phyloP scores from a whole-genome alignment of 176 grass and related monocot genomes.

The Oryza australiensis region DNA sequence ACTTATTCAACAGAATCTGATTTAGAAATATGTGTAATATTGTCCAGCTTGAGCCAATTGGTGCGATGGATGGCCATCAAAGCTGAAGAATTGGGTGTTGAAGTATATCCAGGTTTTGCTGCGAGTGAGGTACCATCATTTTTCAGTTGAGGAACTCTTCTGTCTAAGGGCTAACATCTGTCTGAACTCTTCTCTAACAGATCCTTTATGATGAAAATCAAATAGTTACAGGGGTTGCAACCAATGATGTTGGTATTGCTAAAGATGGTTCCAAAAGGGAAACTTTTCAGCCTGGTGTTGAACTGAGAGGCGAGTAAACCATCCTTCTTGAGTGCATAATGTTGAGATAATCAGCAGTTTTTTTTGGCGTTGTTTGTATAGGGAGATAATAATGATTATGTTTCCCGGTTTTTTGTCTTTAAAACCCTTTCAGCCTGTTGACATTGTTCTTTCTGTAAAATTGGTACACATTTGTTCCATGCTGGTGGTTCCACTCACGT shows the following conservation, averaged over 20 bases:
- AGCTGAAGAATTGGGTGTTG: slow-evolving; percentile 93
- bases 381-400: background rate
- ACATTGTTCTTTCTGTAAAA: background rate
- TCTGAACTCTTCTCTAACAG: slow-evolving; percentile 57
- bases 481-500: slow-evolving; percentile 23
- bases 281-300: slow-evolving; percentile 89
- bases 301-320: slow-evolving; percentile 72
- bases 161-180: slow-evolving; percentile 43
- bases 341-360: slow-evolving; percentile 11
- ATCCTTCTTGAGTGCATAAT: background rate
- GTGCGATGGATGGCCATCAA: slow-evolving; percentile 88
- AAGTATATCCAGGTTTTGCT: slow-evolving; percentile 99
- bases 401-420: background rate
- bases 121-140: slow-evolving; percentile 82
- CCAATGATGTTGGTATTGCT: slow-evolving; percentile 94
- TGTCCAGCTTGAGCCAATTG: slow-evolving; percentile 74
- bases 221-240: slow-evolving; percentile 80
- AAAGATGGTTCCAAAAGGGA: slow-evolving; percentile 95
- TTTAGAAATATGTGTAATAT: background rate
- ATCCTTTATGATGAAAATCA: slow-evolving; percentile 89
- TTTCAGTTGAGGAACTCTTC: slow-evolving; percentile 21
- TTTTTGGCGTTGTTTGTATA: background rate
- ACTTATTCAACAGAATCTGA: background rate
- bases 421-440: background rate
- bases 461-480: background rate